Base-by-base conservation (phyloP, 768 basidiomycete species). In the Boletus barrowsii region DNA sequence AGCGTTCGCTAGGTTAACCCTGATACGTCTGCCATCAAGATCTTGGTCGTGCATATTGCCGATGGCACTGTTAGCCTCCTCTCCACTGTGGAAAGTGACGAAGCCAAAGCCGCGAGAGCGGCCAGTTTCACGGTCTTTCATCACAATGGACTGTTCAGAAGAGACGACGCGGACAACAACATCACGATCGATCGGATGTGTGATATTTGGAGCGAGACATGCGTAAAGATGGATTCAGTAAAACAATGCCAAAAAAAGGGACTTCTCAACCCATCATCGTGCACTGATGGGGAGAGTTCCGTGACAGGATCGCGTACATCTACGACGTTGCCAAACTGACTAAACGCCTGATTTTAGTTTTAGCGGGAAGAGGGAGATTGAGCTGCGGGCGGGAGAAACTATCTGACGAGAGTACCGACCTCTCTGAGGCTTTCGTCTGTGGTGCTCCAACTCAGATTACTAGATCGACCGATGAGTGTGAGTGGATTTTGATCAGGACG, bases 41-140 rank as follows among this genome's bases (percentile, higher is more conserved):
- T 81, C 80, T 58, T 76, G 75, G 8, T 83, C 82, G 65, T 83
- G 67, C 67, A 81, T 62, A 42, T 47, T 65, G 7, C 24, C 10
- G 63, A 83, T 80, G 36, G 81, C 79, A 53, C 69, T 66, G 2
- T 81, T 54, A 52, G 81, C 81, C 61, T 80, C 72, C 0, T 43
- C 41, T 3, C 30, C 3, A 53, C 45, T 42, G 43, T n/a, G 18
- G 40, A 67, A 75, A 40, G 75, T 79, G 58, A 82, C 81, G 60
- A 82, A 82, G 53, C 80, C 81, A 68, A 82, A 82, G 57, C 81
- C 81, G 61, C 82, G 75, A 52, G 79, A 80, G 57, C 81, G 78
- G 53, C 79, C 79, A 46, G 81, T 82, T 59, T 82, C 82, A 54
- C 80, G 77, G 69, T 83, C 81, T 65, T 72, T 68, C 70, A 73